phyloP scores from a whole-genome alignment of 2,329 filamentous ascomycete genomes.

The Pseudophaeomoniella oleicola region DNA sequence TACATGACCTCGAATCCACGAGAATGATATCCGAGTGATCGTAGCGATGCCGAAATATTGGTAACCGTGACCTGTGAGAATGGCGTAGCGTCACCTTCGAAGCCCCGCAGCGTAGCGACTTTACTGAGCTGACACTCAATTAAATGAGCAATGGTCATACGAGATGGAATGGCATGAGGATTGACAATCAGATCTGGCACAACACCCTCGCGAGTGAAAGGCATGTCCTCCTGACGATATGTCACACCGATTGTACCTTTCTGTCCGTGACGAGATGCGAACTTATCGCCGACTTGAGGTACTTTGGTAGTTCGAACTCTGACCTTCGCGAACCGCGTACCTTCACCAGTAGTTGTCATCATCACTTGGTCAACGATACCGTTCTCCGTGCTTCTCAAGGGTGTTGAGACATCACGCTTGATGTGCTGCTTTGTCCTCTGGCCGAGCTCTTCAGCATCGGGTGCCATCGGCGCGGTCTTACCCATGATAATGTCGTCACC shows the following conservation, averaged over 20 bases:
- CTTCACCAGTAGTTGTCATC: constrained; percentile 87
- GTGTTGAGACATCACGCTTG: constrained; percentile 91
- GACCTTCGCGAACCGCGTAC: constrained; percentile 91
- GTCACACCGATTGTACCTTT: constrained; percentile 99
- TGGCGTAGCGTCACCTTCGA: constrained; percentile 92
- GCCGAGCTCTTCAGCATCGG: constrained; percentile 84
- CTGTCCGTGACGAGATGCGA: constrained; percentile 96
- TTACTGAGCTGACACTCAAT: constrained; percentile 97
- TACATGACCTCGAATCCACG: constrained; percentile 98
- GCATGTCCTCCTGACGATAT: constrained; percentile 97
- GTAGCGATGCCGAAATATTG: constrained; percentile 71
- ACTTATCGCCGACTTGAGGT: constrained; percentile 97
- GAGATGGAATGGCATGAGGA: constrained; percentile 96
- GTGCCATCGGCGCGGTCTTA: constrained; percentile 88
- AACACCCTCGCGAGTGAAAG: constrained; percentile 82
- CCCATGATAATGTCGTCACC: constrained; percentile 99
- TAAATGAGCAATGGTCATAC: constrained; percentile 99
- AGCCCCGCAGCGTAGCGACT: constrained; percentile 81
- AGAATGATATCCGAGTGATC: constrained; percentile 86
- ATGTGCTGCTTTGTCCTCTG: constrained; percentile 80
- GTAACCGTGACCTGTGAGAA: constrained; percentile 98
- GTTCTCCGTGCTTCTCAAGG: constrained; percentile 85
- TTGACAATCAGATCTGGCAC: constrained; percentile 97
- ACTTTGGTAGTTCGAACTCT: constrained; percentile 95
- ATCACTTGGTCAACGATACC: constrained; percentile 92